A percentile compares a stretch with the other conserved stretches of the same genome.
Conservation (phyloP, 371 early-diverging fungal genomes). For the Mucor plumbeus region DNA sequence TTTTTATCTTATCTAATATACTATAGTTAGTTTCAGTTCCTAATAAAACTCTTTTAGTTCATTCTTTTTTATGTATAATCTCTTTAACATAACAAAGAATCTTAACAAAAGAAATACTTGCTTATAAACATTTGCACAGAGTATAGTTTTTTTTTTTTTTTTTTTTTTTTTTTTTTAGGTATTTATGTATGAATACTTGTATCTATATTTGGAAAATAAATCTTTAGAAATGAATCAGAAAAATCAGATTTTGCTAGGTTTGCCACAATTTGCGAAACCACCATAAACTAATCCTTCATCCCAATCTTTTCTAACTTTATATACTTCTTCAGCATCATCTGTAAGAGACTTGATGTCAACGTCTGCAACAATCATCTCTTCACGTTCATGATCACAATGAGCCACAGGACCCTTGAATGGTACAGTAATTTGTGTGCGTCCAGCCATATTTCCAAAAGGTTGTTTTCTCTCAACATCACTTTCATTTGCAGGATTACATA, state of each 20-base stretch:
- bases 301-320: slow-evolving; percentile 44
- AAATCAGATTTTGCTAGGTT: neutral
- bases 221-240: neutral
- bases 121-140: too few species aligned
- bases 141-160: too few species aligned
- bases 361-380: slow-evolving; percentile 43
- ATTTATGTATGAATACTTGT: too few species aligned
- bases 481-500: slow-evolving; percentile 34
- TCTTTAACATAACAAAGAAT: too few species aligned
- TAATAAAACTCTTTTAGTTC: too few species aligned
- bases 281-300: slow-evolving; percentile 25
- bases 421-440: slow-evolving; percentile 39
- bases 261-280: slow-evolving; percentile 2
- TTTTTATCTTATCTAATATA: too few species aligned
- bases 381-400: slow-evolving; percentile 23
- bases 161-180: too few species aligned
- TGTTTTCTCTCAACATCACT: slow-evolving; percentile 14
- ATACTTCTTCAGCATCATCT: slow-evolving; percentile 34
- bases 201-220: too few species aligned
- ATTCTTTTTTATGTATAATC: too few species aligned
- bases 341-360: slow-evolving; percentile 32
- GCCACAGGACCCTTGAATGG: slow-evolving; percentile 44
- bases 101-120: too few species aligned
- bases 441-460: slow-evolving; percentile 30
- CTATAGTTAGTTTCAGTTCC: too few species aligned